phyloP scores from a whole-genome alignment of 805 yeast species.

The Dipodascus geniculatus region DNA sequence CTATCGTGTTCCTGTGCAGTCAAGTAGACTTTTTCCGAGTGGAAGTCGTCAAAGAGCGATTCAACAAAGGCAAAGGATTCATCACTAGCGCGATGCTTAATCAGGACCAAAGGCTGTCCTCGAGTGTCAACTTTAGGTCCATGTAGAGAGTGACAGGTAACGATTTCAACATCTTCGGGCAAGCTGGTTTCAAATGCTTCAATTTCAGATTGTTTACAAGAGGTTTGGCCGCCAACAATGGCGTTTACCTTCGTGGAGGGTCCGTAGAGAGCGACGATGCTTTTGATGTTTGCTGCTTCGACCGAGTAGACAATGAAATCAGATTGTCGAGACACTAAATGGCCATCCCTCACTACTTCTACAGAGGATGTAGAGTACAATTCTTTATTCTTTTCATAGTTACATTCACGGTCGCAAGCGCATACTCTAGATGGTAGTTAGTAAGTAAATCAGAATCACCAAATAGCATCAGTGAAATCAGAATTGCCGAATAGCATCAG shows the following conservation, averaged over 20 bases:
- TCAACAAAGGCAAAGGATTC: conserved; percentile 52
- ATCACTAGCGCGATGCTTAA: conserved; percentile 55
- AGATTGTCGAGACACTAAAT: conserved; percentile 63
- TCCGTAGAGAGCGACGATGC: conserved; percentile 66
- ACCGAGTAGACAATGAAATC: conserved; percentile 86
- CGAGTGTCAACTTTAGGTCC: conserved; percentile 84
- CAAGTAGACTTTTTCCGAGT: conserved; percentile 65
- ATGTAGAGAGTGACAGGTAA: conserved; percentile 84
- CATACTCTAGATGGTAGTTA: conserved; percentile 35
- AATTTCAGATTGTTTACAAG: conserved; percentile 87
- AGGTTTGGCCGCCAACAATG: conserved; percentile 96
- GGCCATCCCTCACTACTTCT: conserved; percentile 64
- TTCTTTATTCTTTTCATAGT: conserved; percentile 37
- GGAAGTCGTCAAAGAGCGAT: conserved; percentile 53
- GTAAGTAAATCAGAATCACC: neutral
- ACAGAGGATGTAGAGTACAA: conserved; percentile 29
- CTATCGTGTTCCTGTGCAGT: conserved; percentile 84
- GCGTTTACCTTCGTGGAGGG: conserved; percentile 78
- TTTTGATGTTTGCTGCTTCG: conserved; percentile 75
- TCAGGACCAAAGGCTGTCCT: conserved; percentile 87
- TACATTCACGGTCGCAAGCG: conserved; percentile 75
- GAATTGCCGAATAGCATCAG: no score
- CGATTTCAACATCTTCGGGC: conserved; percentile 72
- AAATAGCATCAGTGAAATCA: no score
- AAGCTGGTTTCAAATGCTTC: conserved; percentile 65